Percentiles rank a stretch among this genome's conserved stretches.
Conservation (phyloP, 805 yeast genomes). For the Lipomyces lipofer region DNA sequence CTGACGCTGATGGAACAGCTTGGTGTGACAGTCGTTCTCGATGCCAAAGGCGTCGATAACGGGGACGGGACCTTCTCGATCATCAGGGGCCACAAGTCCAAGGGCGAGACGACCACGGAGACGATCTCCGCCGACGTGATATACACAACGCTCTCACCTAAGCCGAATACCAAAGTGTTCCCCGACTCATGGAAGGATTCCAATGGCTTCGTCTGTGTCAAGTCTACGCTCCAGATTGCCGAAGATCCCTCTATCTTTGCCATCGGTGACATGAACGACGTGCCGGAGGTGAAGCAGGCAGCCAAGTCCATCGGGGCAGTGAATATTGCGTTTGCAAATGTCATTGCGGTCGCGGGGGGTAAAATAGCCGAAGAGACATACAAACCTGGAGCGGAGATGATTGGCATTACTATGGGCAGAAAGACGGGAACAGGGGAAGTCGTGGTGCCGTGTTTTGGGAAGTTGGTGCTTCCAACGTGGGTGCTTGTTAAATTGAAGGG, state of each 20-base stretch:
- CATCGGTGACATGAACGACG: constrained; percentile 19
- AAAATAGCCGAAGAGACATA: neutral
- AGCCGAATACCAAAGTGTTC: constrained; percentile 12
- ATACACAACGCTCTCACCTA: constrained; percentile 1
- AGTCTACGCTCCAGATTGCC: constrained; percentile 18
- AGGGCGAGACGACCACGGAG: constrained; percentile 5
- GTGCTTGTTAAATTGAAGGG: constrained; percentile 1
- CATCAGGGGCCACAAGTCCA: too few relatives aligned
- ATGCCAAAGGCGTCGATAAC: constrained; percentile 17
- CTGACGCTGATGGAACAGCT: constrained; percentile 24
- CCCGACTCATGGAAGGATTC: constrained; percentile 17
- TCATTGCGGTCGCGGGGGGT: constrained; percentile 10
- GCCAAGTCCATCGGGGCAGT: constrained; percentile 1
- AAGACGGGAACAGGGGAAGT: neutral
- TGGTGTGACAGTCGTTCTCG: constrained; percentile 29
- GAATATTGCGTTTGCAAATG: constrained; percentile 9
- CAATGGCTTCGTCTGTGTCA: constrained; percentile 10
- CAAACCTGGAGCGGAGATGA: neutral
- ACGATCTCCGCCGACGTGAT: constrained; percentile 14
- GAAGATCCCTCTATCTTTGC: constrained; percentile 20
- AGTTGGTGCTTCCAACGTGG: neutral
- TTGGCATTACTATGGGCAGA: constrained; percentile 5
- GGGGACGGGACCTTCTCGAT: constrained; percentile 18
- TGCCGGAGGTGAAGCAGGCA: constrained; percentile 19
- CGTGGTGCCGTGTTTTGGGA: constrained; percentile 5